These are phyloP conservation scores for Candida broadrunensis DNA, from an alignment of 805 yeast species.

Conservation along the genomic window DNA sequence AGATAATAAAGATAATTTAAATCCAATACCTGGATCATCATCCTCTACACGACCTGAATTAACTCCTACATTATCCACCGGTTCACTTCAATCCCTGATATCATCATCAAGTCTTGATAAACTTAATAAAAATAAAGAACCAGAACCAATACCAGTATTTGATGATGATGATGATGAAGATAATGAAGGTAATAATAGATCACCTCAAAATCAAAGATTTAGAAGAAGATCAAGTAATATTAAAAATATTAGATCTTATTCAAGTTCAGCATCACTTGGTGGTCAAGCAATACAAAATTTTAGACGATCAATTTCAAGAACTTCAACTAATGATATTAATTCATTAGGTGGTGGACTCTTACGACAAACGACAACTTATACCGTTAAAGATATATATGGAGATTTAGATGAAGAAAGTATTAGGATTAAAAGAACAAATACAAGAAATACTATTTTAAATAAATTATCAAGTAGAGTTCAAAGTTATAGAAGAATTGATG, in stretches of 20 bases:
- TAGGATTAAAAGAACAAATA: conserved; percentile 38
- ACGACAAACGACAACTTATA: conserved; percentile 13
- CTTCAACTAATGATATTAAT: background rate
- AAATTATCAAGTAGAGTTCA: conserved; percentile 26
- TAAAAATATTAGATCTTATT: background rate
- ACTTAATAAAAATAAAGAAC: background rate
- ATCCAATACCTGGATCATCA: too few species aligned
- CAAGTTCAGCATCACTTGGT: background rate
- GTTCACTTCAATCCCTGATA: background rate
- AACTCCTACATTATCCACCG: background rate
- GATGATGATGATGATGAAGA: background rate
- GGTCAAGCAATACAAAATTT: background rate
- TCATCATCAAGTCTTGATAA: background rate
- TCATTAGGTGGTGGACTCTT: background rate
- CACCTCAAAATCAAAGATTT: background rate
- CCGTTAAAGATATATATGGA: conserved; percentile 40
- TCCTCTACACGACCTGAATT: background rate
- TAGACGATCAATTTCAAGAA: background rate
- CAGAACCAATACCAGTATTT: background rate
- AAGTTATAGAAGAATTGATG: conserved; percentile 7
- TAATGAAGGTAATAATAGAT: background rate
- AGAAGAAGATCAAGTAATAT: background rate
- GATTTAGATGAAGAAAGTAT: conserved; percentile 34
- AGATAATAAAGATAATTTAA: too few species aligned
- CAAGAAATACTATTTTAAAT: conserved; percentile 43